Conservation (phyloP, 345 rosid species). For the Kandelia obovata region DNA sequence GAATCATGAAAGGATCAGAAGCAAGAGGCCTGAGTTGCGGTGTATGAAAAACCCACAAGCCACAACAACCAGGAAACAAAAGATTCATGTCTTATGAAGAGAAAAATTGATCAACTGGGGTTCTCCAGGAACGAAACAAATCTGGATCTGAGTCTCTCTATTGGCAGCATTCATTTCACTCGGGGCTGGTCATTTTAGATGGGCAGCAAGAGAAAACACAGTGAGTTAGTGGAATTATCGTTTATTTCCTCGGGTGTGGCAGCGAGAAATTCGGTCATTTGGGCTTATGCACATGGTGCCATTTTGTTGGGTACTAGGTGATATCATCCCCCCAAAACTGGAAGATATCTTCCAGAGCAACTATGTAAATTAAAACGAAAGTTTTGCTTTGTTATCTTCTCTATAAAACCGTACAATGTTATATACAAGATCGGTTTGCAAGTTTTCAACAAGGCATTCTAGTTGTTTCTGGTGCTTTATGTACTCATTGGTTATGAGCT, state of each 20-base stretch:
- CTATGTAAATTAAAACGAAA: slow-evolving; percentile 16
- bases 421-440: slow-evolving; percentile 8
- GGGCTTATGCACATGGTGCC: slow-evolving; percentile 16
- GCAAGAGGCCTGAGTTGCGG: slow-evolving; percentile 70
- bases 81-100: slow-evolving; percentile 12
- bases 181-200: slow-evolving; percentile 15
- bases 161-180: background rate
- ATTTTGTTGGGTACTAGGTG: slow-evolving; percentile 13
- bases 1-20: slow-evolving; percentile 86
- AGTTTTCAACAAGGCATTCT: background rate
- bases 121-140: slow-evolving; percentile 35
- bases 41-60: slow-evolving; percentile 28
- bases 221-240: slow-evolving; percentile 1
- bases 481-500: too few species aligned
- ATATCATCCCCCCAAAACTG: slow-evolving; percentile 24
- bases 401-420: slow-evolving; percentile 15
- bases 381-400: slow-evolving; percentile 27
- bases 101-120: slow-evolving; percentile 32
- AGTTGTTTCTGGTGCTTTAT: too few species aligned
- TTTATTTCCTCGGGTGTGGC: slow-evolving; percentile 15
- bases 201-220: slow-evolving; percentile 9
- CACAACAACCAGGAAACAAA: slow-evolving; percentile 7
- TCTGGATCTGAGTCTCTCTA: slow-evolving; percentile 22
- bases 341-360: slow-evolving; percentile 19
- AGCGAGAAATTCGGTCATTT: slow-evolving; percentile 9